A percentile compares a stretch with the other conserved stretches of the same genome.
phyloP scores from a whole-genome alignment of 2,329 filamentous ascomycete genomes.

The Colletotrichum costaricense region DNA sequence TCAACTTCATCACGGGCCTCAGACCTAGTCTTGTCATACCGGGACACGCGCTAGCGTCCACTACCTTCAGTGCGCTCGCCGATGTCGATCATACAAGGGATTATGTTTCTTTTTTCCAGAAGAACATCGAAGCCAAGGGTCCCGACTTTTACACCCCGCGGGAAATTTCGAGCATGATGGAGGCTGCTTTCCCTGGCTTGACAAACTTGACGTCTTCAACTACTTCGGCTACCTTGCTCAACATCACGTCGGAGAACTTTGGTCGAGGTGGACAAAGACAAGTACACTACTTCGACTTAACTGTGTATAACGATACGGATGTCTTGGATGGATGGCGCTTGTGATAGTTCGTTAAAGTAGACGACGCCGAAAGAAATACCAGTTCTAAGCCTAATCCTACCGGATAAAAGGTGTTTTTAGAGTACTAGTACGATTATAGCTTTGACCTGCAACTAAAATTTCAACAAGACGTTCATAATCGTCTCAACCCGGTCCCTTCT shows the following conservation, averaged over 20 bases:
- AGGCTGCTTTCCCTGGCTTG: slow-evolving; percentile 12
- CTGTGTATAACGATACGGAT: background rate
- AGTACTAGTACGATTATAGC: no score
- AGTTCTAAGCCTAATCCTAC: no score
- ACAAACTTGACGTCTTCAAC: slow-evolving; percentile 14
- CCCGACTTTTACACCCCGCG: slow-evolving; percentile 9
- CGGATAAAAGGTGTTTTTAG: no score
- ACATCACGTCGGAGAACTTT: slow-evolving; percentile 27
- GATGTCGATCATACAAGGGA: slow-evolving; percentile 18
- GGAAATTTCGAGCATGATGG: slow-evolving; percentile 10
- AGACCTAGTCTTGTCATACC: slow-evolving; percentile 6
- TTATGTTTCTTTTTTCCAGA: slow-evolving; percentile 24
- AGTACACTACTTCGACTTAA: slow-evolving; percentile 15
- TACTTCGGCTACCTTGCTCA: slow-evolving; percentile 14
- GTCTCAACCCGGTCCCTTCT: no score
- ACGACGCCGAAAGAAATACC: no score
- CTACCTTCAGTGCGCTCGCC: background rate
- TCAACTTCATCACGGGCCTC: slow-evolving; percentile 21
- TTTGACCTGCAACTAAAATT: no score
- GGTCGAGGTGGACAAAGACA: slow-evolving; percentile 3
- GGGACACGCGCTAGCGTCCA: slow-evolving; percentile 12
- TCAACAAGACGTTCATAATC: no score
- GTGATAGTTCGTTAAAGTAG: background rate
- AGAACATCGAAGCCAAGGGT: slow-evolving; percentile 27
- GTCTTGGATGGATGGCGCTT: slow-evolving; percentile 2